A percentile compares a stretch with the other conserved stretches of the same genome.
phyloP scores from a whole-genome alignment of 2,329 filamentous ascomycete species.

The Fusarium sp. region DNA sequence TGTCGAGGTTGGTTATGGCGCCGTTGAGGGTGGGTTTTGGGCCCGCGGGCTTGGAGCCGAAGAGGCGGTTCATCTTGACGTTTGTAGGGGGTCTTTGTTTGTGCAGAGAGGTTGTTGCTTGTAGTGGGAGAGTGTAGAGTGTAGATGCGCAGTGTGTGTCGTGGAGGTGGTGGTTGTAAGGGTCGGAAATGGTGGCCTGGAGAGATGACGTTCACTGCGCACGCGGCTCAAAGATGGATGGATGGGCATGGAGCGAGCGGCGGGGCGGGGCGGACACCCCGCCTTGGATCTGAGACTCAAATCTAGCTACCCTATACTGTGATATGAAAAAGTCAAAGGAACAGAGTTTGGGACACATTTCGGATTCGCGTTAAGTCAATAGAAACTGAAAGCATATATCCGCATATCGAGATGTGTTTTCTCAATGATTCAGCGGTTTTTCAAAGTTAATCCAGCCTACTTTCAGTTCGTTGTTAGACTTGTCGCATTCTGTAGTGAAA shows the following conservation, averaged over 20 bases:
- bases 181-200: conserved; percentile 37
- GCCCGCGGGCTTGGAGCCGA: conserved; percentile 85
- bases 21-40: conserved; percentile 90
- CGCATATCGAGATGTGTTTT: accelerated
- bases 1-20: conserved; percentile 88
- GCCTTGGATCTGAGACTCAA: conserved; percentile 9
- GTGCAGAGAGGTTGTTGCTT: neutral
- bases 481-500: neutral
- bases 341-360: accelerated
- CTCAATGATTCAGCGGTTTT: accelerated
- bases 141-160: neutral
- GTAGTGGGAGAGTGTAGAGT: neutral
- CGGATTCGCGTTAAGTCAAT: accelerated
- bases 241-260: neutral
- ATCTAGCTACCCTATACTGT: neutral
- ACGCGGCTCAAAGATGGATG: conserved; percentile 28
- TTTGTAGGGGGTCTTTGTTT: accelerated
- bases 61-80: conserved; percentile 88
- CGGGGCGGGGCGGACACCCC: conserved; percentile 19
- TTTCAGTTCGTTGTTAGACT: neutral
- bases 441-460: accelerated
- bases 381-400: accelerated
- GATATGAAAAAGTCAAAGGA: neutral
- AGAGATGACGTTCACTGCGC: conserved; percentile 43
- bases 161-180: neutral